Percentiles rank a stretch among this genome's conserved stretches.
Conservation (phyloP, 306 rosid species). For the Neltuma alba region DNA sequence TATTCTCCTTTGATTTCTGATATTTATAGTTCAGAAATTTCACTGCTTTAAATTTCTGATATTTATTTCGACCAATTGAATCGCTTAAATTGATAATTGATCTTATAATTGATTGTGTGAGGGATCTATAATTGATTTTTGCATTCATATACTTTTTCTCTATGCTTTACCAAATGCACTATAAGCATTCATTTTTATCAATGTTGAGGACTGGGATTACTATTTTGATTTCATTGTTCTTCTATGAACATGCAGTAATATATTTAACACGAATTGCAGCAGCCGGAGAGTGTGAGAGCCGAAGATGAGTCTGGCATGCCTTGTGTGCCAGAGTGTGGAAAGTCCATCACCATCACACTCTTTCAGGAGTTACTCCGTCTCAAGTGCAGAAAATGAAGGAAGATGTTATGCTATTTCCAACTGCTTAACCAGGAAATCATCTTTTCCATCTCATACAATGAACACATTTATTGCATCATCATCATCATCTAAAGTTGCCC, state of each 20-base stretch:
- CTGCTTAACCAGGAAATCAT: constrained; percentile 56
- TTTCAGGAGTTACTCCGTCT: constrained; percentile 66
- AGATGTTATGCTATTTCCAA: constrained; percentile 62
- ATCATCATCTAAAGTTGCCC: constrained; percentile 80
- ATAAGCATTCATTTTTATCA: not conserved
- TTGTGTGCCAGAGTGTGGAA: constrained; percentile 68
- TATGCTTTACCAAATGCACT: not conserved
- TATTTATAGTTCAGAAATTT: no score
- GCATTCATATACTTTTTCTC: not conserved
- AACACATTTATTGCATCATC: constrained; percentile 40
- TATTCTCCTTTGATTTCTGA: no score
- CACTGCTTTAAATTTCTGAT: no score
- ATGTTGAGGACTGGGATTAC: not conserved
- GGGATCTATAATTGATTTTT: not conserved
- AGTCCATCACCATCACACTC: constrained; percentile 81
- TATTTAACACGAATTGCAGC: constrained; percentile 20
- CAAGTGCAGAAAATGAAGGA: constrained; percentile 68
- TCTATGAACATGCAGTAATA: not conserved
- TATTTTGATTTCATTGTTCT: not conserved
- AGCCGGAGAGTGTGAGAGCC: constrained; percentile 26
- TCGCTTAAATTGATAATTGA: not conserved
- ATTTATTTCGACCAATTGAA: not conserved
- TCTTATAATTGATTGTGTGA: not conserved
- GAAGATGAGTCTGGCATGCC: constrained; percentile 68
- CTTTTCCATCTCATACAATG: constrained; percentile 37